Evolutionary conservation across 73 alveolate genomes (phyloP), one percentile per base, ranked within the genome.

Genomic region (Symbiodinium natans): DNA sequence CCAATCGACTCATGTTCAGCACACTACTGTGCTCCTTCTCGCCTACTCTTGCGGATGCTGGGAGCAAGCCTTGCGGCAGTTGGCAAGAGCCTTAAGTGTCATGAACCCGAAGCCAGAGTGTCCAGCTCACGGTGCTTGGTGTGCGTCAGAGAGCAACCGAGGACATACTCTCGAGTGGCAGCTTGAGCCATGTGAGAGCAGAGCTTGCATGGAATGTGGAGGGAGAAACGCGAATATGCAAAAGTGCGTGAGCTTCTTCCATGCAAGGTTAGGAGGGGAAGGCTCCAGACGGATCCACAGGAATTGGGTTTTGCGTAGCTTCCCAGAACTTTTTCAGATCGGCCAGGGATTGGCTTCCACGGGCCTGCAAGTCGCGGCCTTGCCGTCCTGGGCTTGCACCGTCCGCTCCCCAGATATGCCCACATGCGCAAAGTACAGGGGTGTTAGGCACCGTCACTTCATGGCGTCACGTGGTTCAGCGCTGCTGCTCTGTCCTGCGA

Each of bases 361-460:
- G 15, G 95, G 95, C 34, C n/a, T 88, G 48, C 86, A 88, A 29
- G 39, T 88, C 38, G 39, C 54, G 7, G 41, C 85, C 36, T 77
- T 88, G 36, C 95, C 95, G 23, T 46, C 41, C 48, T 88, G 95
- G 95, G 95, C 74, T 3, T 88, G 95, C n/a, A 19, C 25, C 33
- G 95, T 34, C 19, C 11, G 95, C 36, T 43, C n/a, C 92, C 41
- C 7, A 4, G 73, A 34, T 9, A 31, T 31, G n/a, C n/a, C n/a
- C n/a, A n/a, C n/a, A n/a, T n/a, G n/a, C n/a, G n/a, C n/a, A n/a
- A n/a, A n/a, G n/a, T n/a, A n/a, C n/a, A n/a, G n/a, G n/a, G n/a
- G n/a, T n/a, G n/a, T n/a, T n/a, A n/a, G n/a, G n/a, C n/a, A n/a
- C n/a, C n/a, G n/a, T n/a, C n/a, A n/a, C n/a, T n/a, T n/a, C n/a